Conservation (phyloP, 176 grass and related monocot species). For the Musa acuminata region DNA sequence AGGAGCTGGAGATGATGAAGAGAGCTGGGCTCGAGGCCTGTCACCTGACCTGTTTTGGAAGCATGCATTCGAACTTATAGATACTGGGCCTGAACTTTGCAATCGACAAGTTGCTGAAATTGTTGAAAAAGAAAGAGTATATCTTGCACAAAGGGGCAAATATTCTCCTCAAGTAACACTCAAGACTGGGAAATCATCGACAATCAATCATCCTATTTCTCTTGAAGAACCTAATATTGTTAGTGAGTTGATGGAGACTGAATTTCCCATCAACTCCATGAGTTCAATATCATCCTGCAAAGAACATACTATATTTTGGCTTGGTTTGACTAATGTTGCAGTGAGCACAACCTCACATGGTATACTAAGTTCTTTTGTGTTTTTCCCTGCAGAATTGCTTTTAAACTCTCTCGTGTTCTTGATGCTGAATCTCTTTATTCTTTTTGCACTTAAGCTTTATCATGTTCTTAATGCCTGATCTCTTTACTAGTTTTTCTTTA, state of each 20-base stretch:
- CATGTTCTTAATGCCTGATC: no score
- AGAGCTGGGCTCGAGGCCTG: slow-evolving; percentile 87
- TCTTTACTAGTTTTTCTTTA: no score
- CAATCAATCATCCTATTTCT: slow-evolving; percentile 16
- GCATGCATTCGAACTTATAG: slow-evolving; percentile 69
- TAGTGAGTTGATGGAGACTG: background rate
- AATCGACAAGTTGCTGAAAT: slow-evolving; percentile 73
- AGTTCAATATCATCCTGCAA: slow-evolving; percentile 25
- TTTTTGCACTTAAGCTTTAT: no score
- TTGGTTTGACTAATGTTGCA: slow-evolving; percentile 62
- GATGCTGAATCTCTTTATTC: no score
- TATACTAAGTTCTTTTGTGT: slow-evolving; percentile 21
- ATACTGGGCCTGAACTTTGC: slow-evolving; percentile 64
- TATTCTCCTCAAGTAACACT: slow-evolving; percentile 60
- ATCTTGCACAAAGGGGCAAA: slow-evolving; percentile 63
- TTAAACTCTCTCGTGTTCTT: no score
- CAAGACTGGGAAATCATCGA: slow-evolving; percentile 29
- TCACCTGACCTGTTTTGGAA: slow-evolving; percentile 78
- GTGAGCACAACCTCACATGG: slow-evolving; percentile 55
- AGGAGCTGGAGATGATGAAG: slow-evolving; percentile 94
- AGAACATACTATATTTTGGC: slow-evolving; percentile 46
- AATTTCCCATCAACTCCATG: slow-evolving; percentile 16
- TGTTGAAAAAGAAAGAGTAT: slow-evolving; percentile 86
- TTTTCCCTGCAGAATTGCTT: background rate
- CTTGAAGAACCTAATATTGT: slow-evolving; percentile 17